Conservation (phyloP, 2,329 filamentous ascomycete genomes). For the Trichophyton schoenleinii region DNA sequence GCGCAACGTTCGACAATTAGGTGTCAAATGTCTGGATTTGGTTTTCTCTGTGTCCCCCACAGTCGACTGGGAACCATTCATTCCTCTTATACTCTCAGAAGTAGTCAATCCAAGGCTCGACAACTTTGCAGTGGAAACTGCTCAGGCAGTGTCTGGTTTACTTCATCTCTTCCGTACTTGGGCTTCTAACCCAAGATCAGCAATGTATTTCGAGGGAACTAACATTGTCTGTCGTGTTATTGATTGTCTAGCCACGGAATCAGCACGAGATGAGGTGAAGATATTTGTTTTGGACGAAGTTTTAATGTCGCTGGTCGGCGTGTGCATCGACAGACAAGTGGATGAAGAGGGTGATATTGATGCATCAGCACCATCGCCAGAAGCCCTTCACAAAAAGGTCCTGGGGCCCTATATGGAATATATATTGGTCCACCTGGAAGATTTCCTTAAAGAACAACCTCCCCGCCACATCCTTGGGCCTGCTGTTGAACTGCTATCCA, state of each 20-base stretch:
- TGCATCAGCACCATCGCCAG: conserved; percentile 25
- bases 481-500: conserved; percentile 66
- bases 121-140: conserved; percentile 70
- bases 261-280: conserved; percentile 77
- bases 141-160: conserved; percentile 74
- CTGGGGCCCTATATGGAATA: conserved; percentile 49
- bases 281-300: conserved; percentile 64
- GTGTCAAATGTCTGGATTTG: conserved; percentile 69
- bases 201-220: conserved; percentile 54
- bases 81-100: conserved; percentile 58
- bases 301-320: conserved; percentile 53
- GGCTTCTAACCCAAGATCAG: conserved; percentile 55
- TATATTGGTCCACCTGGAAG: conserved; percentile 45
- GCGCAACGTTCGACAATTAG: conserved; percentile 42
- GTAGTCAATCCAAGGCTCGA: conserved; percentile 64
- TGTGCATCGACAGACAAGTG: conserved; percentile 38
- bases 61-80: conserved; percentile 61
- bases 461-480: conserved; percentile 66
- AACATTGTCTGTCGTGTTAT: conserved; percentile 56
- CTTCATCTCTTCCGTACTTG: conserved; percentile 72
- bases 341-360: conserved; percentile 36
- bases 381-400: conserved; percentile 26
- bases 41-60: conserved; percentile 62
- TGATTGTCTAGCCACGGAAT: conserved; percentile 57
- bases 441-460: conserved; percentile 44